A percentile compares a stretch with the other conserved stretches of the same genome.
Evolutionary conservation across 208 protist genomes (phyloP).

Genomic region (Leishmania martiniquensis): DNA sequence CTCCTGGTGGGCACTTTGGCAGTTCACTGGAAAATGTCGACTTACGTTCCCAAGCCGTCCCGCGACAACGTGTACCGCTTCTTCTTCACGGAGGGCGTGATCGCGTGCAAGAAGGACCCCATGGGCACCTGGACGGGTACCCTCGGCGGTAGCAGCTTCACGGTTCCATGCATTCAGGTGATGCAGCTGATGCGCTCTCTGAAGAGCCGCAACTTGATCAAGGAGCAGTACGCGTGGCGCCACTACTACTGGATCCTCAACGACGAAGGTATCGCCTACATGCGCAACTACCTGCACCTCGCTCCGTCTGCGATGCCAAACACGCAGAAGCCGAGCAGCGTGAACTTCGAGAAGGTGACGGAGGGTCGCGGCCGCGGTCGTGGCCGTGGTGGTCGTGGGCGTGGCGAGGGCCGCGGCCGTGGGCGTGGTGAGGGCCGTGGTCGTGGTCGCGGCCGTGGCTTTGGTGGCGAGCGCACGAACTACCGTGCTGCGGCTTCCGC

Average conservation of each 20-base stretch:
- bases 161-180: constrained; percentile 78
- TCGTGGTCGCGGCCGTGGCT: constrained; percentile 78
- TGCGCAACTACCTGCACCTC: constrained; percentile 94
- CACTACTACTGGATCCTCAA: constrained; percentile 96
- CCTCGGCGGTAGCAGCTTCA: constrained; percentile 82
- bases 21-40: constrained; percentile 66
- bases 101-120: constrained; percentile 93
- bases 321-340: constrained; percentile 85
- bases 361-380: constrained; percentile 47
- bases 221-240: constrained; percentile 94
- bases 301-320: constrained; percentile 85
- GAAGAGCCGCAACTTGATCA: constrained; percentile 92
- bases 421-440: constrained; percentile 65
- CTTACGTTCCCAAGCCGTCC: constrained; percentile 80
- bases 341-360: constrained; percentile 57
- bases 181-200: constrained; percentile 93
- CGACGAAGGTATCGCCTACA: constrained; percentile 92
- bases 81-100: constrained; percentile 92
- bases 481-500: constrained; percentile 1
- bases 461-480: constrained; percentile 71
- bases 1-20: no score
- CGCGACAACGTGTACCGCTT: constrained; percentile 93
- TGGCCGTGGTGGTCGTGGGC: constrained; percentile 53
- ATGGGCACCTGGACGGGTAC: constrained; percentile 85
- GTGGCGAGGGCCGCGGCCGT: constrained; percentile 49